Evolutionary conservation across 139 green algal genomes (phyloP).

Genomic region (Zygnema circumcarinatum): DNA sequence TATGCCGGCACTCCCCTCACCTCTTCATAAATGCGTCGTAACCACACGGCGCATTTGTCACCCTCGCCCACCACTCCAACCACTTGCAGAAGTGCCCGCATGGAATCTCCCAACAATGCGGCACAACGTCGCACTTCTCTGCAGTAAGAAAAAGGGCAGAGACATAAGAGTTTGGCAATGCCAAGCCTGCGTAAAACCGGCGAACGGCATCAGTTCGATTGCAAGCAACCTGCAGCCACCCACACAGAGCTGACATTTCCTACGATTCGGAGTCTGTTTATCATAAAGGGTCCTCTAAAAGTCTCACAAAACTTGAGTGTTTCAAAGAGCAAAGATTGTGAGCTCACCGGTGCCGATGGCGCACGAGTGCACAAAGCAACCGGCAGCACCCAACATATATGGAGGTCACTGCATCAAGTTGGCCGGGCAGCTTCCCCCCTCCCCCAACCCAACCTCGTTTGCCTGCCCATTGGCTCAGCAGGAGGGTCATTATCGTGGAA

Average conservation of each 20-base stretch:
- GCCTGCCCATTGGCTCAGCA: not conserved
- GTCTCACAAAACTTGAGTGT: no score
- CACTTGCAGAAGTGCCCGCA: not conserved
- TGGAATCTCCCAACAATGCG: not conserved
- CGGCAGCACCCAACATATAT: not conserved
- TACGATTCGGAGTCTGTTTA: no score
- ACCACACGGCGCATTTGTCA: not conserved
- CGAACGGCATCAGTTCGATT: no score
- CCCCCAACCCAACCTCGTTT: not conserved
- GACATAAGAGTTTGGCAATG: no score
- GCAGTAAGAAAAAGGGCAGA: no score
- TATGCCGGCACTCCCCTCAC: no score
- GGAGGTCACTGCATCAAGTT: no score
- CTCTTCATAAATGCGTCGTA: not conserved
- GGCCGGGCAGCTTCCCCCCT: not conserved
- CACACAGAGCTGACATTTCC: no score
- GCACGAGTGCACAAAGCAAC: not conserved
- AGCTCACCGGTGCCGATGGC: constrained; percentile 14
- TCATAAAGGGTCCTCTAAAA: no score
- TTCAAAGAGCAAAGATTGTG: no score
- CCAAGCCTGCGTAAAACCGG: no score
- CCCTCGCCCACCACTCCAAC: not conserved
- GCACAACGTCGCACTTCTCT: not conserved
- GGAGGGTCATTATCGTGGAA: not conserved
- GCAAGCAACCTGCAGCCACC: no score